These are phyloP conservation scores for Tylopilus sp. DNA, from an alignment of 768 basidiomycete genomes.

Conservation along the genomic window DNA sequence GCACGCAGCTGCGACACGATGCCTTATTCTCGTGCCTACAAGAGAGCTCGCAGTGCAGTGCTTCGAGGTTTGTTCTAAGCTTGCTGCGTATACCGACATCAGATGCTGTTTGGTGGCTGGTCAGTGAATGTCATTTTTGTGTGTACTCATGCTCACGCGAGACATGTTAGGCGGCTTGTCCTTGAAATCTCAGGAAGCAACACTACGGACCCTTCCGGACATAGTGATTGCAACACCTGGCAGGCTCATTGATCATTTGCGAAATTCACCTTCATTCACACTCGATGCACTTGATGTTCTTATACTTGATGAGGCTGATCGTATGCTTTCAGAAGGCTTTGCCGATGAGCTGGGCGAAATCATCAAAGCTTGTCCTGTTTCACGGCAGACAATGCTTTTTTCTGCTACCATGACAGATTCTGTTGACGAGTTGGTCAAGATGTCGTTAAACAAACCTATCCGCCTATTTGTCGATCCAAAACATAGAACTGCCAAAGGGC, in stretches of 20 bases:
- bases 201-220: constrained; percentile 85
- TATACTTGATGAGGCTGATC: constrained; percentile 95
- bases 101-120: constrained; percentile 91
- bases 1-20: constrained; percentile 81
- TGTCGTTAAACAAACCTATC: constrained; percentile 91
- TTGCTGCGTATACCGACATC: constrained; percentile 86
- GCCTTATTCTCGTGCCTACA: constrained; percentile 91
- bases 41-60: constrained; percentile 96
- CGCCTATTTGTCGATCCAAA: constrained; percentile 96
- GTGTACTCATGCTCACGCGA: constrained; percentile 1
- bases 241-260: constrained; percentile 95
- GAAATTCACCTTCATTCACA: constrained; percentile 90
- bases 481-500: constrained; percentile 75
- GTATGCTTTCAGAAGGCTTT: constrained; percentile 96
- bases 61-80: constrained; percentile 82
- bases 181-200: constrained; percentile 85
- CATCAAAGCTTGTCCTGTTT: constrained; percentile 80
- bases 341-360: constrained; percentile 93
- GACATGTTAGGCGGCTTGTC: constrained; percentile 76
- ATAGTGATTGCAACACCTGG: constrained; percentile 96
- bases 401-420: constrained; percentile 99
- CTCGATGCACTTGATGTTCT: constrained; percentile 91
- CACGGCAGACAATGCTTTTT: constrained; percentile 97
- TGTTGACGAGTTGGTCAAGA: constrained; percentile 87
- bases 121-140: constrained; percentile 31